Evolutionary conservation across 352 stramenopile genomes (phyloP).

Genomic region (Globisporangium camurandrum): DNA sequence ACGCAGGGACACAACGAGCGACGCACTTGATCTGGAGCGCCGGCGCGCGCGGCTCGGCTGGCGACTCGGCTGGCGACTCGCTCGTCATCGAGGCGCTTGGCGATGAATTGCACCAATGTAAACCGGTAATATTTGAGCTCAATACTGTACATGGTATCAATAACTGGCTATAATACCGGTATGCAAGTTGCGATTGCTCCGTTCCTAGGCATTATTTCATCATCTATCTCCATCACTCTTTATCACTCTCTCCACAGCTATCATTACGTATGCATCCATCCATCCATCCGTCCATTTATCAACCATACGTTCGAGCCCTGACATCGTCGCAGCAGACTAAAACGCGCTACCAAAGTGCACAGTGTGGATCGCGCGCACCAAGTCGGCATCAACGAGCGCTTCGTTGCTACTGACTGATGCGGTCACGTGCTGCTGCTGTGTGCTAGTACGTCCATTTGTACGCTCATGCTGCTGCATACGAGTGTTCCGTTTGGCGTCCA

Average conservation of each 20-base stretch:
- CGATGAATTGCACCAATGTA: no score
- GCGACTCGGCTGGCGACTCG: conserved; percentile 4
- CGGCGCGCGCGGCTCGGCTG: conserved; percentile 3
- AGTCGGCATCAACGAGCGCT: conserved; percentile 18
- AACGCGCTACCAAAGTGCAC: conserved; percentile 22
- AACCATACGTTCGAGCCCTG: no score
- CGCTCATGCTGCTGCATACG: neutral
- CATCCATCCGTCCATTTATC: no score
- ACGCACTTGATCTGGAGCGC: conserved; percentile 63
- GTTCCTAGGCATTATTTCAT: no score
- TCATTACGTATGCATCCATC: no score
- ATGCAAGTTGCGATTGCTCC: no score
- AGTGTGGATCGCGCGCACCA: conserved; percentile 24
- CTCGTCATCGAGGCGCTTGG: conserved; percentile 4
- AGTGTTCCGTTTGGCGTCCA: conserved; percentile 1
- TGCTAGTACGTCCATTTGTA: neutral
- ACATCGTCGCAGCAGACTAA: neutral
- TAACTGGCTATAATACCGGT: no score
- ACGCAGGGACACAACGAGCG: neutral
- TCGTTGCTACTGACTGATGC: neutral
- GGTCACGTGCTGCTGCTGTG: neutral
- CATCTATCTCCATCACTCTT: no score
- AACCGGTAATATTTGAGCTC: no score
- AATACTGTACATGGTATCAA: no score
- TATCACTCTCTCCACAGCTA: no score